Percentiles rank a stretch among this genome's conserved stretches.
Conservation (phyloP, 768 basidiomycete species). For the Tremella mesenterica region DNA sequence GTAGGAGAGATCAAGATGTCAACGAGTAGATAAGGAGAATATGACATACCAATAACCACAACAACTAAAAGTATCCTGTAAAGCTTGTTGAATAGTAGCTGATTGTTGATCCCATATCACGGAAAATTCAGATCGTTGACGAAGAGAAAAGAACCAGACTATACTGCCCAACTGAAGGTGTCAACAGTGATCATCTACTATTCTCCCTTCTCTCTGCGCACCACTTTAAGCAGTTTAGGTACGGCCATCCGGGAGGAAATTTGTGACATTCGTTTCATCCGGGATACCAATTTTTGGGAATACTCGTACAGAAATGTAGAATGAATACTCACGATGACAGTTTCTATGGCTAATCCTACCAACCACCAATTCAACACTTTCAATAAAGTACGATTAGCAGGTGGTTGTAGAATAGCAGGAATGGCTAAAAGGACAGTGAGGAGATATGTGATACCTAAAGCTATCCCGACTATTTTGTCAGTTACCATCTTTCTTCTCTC, state of each 20-base stretch:
- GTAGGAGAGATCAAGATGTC: too few relatives aligned
- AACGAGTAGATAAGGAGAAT: too few relatives aligned
- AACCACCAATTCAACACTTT: slow-evolving; percentile 67
- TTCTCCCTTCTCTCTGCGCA: not conserved
- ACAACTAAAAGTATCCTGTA: slow-evolving; percentile 71
- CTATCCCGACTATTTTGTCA: slow-evolving; percentile 67
- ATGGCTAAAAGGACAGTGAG: slow-evolving; percentile 64
- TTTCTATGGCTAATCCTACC: slow-evolving; percentile 49
- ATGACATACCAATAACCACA: slow-evolving; percentile 58
- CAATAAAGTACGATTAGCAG: slow-evolving; percentile 61
- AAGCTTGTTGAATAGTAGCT: slow-evolving; percentile 49
- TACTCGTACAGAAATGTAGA: too few relatives aligned
- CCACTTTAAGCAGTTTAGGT: not conserved
- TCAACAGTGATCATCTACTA: too few relatives aligned
- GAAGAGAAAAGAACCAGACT: slow-evolving; percentile 74
- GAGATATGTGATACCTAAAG: slow-evolving; percentile 55
- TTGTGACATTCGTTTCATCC: too few relatives aligned
- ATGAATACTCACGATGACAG: slow-evolving; percentile 9
- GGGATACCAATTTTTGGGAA: too few relatives aligned
- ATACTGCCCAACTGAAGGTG: slow-evolving; percentile 54
- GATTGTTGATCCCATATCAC: slow-evolving; percentile 48
- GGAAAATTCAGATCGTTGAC: slow-evolving; percentile 62
- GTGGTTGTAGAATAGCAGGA: slow-evolving; percentile 60
- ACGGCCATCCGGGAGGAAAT: not conserved
- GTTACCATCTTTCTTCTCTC: too few relatives aligned